Conservation (phyloP, 139 green algal genomes). For the Chlamydomonas applanata region DNA sequence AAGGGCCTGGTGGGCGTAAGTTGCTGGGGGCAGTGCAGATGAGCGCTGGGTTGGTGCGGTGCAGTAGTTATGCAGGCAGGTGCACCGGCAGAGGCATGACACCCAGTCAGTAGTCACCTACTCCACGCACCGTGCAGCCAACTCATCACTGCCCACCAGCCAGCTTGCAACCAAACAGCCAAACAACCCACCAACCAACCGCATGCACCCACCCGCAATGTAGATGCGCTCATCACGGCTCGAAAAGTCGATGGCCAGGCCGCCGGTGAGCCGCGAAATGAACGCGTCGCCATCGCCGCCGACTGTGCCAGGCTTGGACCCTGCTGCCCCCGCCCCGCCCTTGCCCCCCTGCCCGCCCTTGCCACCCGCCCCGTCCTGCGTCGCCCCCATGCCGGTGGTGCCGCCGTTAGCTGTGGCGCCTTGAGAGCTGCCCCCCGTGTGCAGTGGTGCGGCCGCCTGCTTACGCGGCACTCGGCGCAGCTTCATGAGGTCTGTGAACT, state of each 20-base stretch:
- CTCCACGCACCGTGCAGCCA: too few relatives aligned
- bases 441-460: constrained; percentile 2
- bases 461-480: constrained; percentile 65
- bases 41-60: too few relatives aligned
- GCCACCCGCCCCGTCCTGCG: background rate
- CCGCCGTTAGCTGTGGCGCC: background rate
- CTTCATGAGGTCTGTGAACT: constrained; percentile 78
- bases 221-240: constrained; percentile 67
- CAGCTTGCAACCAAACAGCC: background rate
- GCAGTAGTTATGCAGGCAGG: too few relatives aligned
- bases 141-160: constrained; percentile 83
- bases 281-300: constrained; percentile 58
- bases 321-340: background rate
- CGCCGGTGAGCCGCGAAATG: constrained; percentile 70
- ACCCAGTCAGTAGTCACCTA: too few relatives aligned
- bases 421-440: background rate
- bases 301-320: too few relatives aligned
- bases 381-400: constrained; percentile 7
- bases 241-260: constrained; percentile 85
- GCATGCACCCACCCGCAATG: constrained; percentile 25
- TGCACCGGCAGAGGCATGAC: too few relatives aligned
- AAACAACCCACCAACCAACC: too few relatives aligned
- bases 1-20: too few relatives aligned
- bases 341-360: constrained; percentile 1
- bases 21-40: too few relatives aligned